Evolutionary conservation across 2,329 filamentous ascomycete species (phyloP).

Genomic region (Ceratocystis eucalypticola): DNA sequence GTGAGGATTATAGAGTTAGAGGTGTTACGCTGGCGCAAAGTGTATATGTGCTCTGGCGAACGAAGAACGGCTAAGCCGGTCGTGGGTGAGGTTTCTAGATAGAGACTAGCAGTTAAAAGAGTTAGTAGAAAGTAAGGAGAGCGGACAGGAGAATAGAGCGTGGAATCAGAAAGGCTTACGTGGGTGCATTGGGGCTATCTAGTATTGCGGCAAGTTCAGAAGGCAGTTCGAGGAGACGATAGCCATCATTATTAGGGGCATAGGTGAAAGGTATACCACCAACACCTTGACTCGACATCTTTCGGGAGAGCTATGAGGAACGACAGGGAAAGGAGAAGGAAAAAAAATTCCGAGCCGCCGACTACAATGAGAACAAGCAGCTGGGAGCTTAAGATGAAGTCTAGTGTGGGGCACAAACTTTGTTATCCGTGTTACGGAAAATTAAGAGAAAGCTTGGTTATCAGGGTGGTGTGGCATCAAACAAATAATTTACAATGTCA

Average conservation of each 20-base stretch:
- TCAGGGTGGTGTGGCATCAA: background rate
- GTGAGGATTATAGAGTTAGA: conserved; percentile 49
- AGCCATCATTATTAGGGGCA: conserved; percentile 35
- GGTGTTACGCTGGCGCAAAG: conserved; percentile 51
- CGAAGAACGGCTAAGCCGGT: conserved; percentile 37
- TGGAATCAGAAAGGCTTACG: conserved; percentile 29
- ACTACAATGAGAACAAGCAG: background rate
- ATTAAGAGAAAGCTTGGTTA: background rate
- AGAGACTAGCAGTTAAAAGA: conserved; percentile 29
- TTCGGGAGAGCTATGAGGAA: background rate
- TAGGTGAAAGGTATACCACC: conserved; percentile 39
- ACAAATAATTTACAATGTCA: background rate
- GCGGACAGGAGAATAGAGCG: background rate
- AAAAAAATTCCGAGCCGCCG: background rate
- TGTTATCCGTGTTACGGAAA: background rate
- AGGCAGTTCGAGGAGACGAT: conserved; percentile 50
- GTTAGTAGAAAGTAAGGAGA: background rate
- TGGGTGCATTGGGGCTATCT: conserved; percentile 39
- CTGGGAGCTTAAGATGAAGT: background rate
- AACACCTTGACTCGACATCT: conserved; percentile 34
- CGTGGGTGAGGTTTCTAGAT: conserved; percentile 36
- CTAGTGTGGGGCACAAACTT: conserved; percentile 2
- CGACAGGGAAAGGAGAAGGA: background rate
- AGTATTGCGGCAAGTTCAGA: conserved; percentile 43
- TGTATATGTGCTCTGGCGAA: conserved; percentile 40